phyloP scores from a whole-genome alignment of 2,329 filamentous ascomycete species.

The Dactylellina parvicollis region DNA sequence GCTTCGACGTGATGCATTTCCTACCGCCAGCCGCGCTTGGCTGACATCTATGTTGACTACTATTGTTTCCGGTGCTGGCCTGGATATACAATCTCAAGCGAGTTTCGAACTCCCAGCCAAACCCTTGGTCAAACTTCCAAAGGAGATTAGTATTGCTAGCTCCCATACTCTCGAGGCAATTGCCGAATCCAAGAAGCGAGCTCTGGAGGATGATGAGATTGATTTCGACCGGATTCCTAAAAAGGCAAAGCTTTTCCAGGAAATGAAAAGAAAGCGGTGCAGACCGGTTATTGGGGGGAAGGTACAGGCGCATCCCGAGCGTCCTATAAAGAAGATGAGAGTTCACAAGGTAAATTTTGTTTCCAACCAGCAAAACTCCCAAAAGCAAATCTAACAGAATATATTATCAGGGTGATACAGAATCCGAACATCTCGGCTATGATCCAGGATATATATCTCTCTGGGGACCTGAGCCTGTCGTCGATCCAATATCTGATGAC shows the following conservation, averaged over 20 bases:
- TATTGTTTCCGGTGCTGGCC: slow-evolving; percentile 7
- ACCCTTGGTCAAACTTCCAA: not conserved
- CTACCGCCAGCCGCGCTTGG: slow-evolving; percentile 7
- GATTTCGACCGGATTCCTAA: slow-evolving; percentile 24
- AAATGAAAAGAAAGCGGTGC: not conserved
- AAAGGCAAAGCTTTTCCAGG: slow-evolving; percentile 6
- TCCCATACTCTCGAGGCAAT: not conserved
- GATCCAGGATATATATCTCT: not conserved
- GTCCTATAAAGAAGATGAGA: slow-evolving; percentile 3
- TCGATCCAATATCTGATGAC: too few species aligned
- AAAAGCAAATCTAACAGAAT: not conserved
- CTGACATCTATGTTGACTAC: slow-evolving; percentile 13
- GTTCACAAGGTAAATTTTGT: not conserved
- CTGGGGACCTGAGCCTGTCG: too few species aligned
- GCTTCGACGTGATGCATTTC: slow-evolving; percentile 11
- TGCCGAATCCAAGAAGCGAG: slow-evolving; percentile 16
- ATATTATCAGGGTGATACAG: not conserved
- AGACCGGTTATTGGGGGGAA: not conserved
- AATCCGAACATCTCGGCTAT: not conserved
- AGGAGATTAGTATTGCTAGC: not conserved
- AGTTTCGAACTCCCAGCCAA: not conserved
- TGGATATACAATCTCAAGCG: not conserved
- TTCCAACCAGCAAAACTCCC: not conserved
- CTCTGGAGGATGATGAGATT: not conserved
- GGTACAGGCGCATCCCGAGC: not conserved